Evolutionary conservation across 495 filamentous ascomycete species (phyloP), one percentile per base, ranked within the genome.

Genomic region (Penicillium robsamsonii): DNA sequence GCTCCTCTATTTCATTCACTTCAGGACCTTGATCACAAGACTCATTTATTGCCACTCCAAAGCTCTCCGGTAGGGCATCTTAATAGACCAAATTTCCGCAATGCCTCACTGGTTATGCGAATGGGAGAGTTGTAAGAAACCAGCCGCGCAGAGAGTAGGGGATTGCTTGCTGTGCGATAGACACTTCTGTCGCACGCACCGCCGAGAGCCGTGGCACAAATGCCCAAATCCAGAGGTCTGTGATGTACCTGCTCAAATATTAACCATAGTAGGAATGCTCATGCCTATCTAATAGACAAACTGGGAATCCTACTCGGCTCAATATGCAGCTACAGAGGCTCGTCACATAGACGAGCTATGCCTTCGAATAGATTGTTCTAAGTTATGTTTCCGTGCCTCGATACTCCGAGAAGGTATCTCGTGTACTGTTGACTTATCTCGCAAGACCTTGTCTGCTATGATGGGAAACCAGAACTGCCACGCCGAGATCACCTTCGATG

Each of bases 391-490:
- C 13, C 50, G 18, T 22, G 50, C 40, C 15, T 53, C 40, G 4
- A 45, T 33, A 15, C 50, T 53, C 13, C 15, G 50, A 44, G 12
- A 35, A 22, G 40, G 40, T 20, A 53, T 53, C 6, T 4, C 40
- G n/a, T 53, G 40, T 18, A 45, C 50, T 17, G 40, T 53, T 13
- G 50, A 53, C 2, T 12, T 53, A 7, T 53, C 40, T 15, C 27
- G 38, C 4, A 30, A 44, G 35, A 30, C 31, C 13, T 40, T 55
- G 33, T 46, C 51, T 37, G 29, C 51, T 8, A 55, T 55, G 46
- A 56, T 56, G 24, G 54, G 54, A 15, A 35, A 35, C 46, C 46
- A 56, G 37, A 69, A 70, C 43, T 62, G 37, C 31, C 60, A 63
- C 25, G 29, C 50, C 6, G 58, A 63, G 17, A 27, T 61, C 9